These are phyloP conservation scores for Rosa hybrid DNA, from an alignment of 331 rosid species.

Conservation along the genomic window DNA sequence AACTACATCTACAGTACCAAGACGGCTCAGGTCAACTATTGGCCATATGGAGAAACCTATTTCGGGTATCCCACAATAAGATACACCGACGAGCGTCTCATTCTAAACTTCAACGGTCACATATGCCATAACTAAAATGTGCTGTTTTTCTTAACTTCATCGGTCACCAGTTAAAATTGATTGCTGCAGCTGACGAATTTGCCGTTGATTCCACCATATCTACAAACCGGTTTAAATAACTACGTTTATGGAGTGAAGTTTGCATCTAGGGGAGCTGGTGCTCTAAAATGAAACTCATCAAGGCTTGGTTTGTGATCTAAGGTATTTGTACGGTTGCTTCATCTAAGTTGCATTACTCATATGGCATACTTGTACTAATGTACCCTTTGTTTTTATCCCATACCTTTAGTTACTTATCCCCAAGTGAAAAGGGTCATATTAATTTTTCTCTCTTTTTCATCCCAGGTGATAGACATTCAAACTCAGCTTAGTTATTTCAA, in stretches of 20 bases:
- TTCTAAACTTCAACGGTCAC: slow-evolving; percentile 15
- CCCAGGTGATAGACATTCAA: no score
- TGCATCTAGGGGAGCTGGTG: slow-evolving; percentile 21
- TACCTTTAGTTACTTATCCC: no score
- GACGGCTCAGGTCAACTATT: neutral
- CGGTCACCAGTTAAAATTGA: neutral
- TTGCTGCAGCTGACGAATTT: slow-evolving; percentile 17
- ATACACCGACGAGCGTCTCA: slow-evolving; percentile 30
- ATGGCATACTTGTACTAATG: no score
- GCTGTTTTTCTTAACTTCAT: neutral
- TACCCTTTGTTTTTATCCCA: no score
- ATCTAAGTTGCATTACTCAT: neutral
- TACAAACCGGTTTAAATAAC: slow-evolving; percentile 2
- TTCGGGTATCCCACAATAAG: slow-evolving; percentile 15
- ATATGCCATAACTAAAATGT: no score
- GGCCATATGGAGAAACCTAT: slow-evolving; percentile 34
- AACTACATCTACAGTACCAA: slow-evolving; percentile 18
- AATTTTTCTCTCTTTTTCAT: no score
- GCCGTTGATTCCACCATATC: slow-evolving; percentile 19
- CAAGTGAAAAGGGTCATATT: no score
- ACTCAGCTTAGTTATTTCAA: neutral
- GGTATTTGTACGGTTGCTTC: neutral
- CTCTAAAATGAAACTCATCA: slow-evolving; percentile 10
- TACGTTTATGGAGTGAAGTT: slow-evolving; percentile 15
- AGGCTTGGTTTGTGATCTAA: slow-evolving; percentile 7